phyloP scores from a whole-genome alignment of 208 protist genomes.

The Porcisia hertigi region DNA sequence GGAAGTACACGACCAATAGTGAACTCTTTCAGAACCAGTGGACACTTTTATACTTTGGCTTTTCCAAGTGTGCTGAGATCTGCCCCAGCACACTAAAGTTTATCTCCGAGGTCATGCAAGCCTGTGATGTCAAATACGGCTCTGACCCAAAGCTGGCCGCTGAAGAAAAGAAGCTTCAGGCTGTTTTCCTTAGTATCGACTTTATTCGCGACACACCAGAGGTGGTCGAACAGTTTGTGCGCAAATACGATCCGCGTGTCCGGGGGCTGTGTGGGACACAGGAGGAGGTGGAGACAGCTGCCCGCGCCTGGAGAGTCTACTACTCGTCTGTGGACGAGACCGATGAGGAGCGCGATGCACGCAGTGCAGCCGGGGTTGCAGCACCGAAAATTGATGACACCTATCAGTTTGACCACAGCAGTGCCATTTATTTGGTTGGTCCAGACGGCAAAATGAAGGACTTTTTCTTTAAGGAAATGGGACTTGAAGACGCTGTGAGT shows the following conservation, averaged over 20 bases:
- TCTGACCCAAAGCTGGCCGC: conserved; percentile 30
- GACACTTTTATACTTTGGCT: conserved; percentile 89
- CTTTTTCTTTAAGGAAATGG: conserved; percentile 90
- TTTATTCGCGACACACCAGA: conserved; percentile 74
- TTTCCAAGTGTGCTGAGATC: conserved; percentile 86
- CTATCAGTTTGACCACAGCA: conserved; percentile 90
- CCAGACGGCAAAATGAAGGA: conserved; percentile 89
- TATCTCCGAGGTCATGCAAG: conserved; percentile 63
- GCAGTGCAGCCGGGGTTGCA: conserved; percentile 61
- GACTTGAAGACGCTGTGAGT: conserved; percentile 55
- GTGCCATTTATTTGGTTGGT: conserved; percentile 82
- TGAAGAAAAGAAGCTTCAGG: conserved; percentile 58
- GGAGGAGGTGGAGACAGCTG: conserved; percentile 58
- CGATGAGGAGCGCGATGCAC: conserved; percentile 61
- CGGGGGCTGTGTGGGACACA: conserved; percentile 61
- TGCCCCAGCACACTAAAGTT: conserved; percentile 77
- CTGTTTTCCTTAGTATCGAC: conserved; percentile 81
- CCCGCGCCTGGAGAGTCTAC: conserved; percentile 75
- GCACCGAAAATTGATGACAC: conserved; percentile 67
- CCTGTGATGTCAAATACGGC: conserved; percentile 45
- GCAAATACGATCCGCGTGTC: conserved; percentile 59
- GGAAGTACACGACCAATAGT: conserved; percentile 62
- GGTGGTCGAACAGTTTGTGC: conserved; percentile 66
- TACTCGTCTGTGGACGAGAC: conserved; percentile 86
- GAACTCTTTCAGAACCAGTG: conserved; percentile 77